Evolutionary conservation across 345 rosid species (phyloP), one percentile per base, ranked within the genome.

Genomic region (Erodium maritimum): DNA sequence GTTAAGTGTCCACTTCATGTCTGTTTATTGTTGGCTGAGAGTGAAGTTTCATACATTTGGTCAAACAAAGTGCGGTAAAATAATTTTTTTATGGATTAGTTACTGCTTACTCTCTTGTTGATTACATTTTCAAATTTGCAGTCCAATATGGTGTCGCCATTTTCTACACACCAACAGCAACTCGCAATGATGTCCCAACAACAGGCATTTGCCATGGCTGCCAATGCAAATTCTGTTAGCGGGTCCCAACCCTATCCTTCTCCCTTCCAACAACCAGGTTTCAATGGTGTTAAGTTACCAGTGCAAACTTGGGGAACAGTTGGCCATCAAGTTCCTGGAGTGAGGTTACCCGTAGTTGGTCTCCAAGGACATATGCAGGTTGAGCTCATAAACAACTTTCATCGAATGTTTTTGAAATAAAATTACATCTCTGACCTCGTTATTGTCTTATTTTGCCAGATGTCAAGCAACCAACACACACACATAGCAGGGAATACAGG

Each of bases 101-200:
- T 9, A 42, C 48, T 10, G 17, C 17, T 42, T 14, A 12, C 17
- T 3, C 56, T 54, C 25, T 54, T 20, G 13, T 54, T 54, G 17
- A 54, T 21, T 54, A 54, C 66, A 18, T 52, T 56, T 52, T 50
- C 8, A 55, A 55, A 20, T 52, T 13, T 69, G 61, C 64, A 82
- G 91, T 69, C 88, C 64, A 77, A 69, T 50, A 77, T 70, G 76
- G 72, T 56, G 58, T 77, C 83, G 17, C 81, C 88, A 42, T 73
- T 74, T 57, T 71, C 80, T 6, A 55, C 74, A 61, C 79, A 76
- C 71, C 82, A 76, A 59, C 79, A 82, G 45, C 84, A 80, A 66
- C 63, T 68, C 65, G 73, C 79, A 17, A 65, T 68, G 75, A 70
- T 65, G 20, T 71, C 84, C 18, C 84, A 79, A 52, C 82, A 79